Base-by-base conservation (phyloP, 1,284 basidiomycete genomes). In the Ganoderma leucocontextum region DNA sequence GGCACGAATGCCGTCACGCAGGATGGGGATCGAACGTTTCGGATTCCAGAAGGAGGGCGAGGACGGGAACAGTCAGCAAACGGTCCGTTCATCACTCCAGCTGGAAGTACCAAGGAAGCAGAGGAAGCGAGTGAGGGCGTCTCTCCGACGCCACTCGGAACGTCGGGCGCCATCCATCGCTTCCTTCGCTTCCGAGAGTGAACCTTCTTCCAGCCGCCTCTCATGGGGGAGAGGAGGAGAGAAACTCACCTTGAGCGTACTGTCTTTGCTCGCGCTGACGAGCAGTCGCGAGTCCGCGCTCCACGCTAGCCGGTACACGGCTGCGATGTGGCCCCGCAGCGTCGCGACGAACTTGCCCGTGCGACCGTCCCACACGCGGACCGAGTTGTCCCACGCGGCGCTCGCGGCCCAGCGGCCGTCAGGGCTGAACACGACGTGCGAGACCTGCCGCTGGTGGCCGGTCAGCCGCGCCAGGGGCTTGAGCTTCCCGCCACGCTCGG, bases 301-400 rank as follows among this genome's bases (percentile, higher is more conserved):
- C 97, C 97, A 99, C 2, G 96, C 92, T 22, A 99, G 82, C 36
- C 97, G 85, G 79, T 99, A 99, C 4, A 99, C 98, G 4, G 95
- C 91, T 5, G 94, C 95, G 13, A 99, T 95, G 78, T 99, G 98
- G 0, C 97, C 97, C 33, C 97, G 83, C 39, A 99, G 84, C 35
- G 93, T 96, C 29, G 95, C 95, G 29, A 97, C 88, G 76, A 96
- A 97, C 83, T 96, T 97, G 61, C 97, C 97, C 42, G 96, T 96
- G 69, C 88, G 83, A 0, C 95, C 96, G 75, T 98, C 95, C 97
- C 97, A 99, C 22, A 99, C 82, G 71, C 97, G 92, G 70, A 99
- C 93, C 64, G 91, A 92, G 75, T 91, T 95, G 79, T 99, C 97
- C 84, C 95, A 99, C 19, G 94, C 93, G 2, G 95, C 97, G 64